Conservation (phyloP, 2,329 filamentous ascomycete genomes). For the Nemania serpens region DNA sequence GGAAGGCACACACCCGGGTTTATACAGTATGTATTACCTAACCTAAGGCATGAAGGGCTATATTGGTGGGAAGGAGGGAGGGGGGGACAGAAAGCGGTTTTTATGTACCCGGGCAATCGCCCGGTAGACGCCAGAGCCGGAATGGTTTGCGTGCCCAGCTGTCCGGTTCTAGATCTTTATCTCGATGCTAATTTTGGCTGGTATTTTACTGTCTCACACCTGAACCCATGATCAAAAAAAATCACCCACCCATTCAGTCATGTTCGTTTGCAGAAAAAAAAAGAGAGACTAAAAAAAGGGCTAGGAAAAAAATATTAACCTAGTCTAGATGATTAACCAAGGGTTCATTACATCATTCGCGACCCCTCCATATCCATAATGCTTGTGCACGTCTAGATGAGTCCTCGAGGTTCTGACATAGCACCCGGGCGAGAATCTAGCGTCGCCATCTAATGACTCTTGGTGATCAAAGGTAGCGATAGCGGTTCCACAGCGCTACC, state of each 20-base stretch:
- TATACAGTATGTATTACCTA: neutral
- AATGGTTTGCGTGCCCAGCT: conserved; percentile 10
- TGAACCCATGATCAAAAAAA: neutral
- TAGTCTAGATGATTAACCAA: no score
- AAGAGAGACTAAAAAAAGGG: no score
- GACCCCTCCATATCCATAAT: neutral
- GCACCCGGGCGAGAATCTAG: neutral
- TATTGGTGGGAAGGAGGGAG: neutral
- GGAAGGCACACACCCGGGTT: neutral
- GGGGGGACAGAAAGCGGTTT: neutral
- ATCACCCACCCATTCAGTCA: neutral
- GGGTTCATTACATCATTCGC: conserved; percentile 6
- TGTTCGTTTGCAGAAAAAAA: neutral
- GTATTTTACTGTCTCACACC: neutral
- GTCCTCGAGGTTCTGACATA: neutral
- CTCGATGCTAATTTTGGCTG: neutral
- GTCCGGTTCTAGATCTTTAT: conserved; percentile 2
- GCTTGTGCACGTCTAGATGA: neutral
- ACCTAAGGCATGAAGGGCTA: neutral
- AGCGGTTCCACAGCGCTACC: conserved; percentile 10
- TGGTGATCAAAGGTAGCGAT: neutral
- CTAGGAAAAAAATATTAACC: no score
- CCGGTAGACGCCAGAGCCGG: neutral
- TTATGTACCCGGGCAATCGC: conserved; percentile 8
- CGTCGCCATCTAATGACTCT: neutral